Conservation (phyloP, 73 alveolate genomes). For the Paramecium sonneborni region DNA sequence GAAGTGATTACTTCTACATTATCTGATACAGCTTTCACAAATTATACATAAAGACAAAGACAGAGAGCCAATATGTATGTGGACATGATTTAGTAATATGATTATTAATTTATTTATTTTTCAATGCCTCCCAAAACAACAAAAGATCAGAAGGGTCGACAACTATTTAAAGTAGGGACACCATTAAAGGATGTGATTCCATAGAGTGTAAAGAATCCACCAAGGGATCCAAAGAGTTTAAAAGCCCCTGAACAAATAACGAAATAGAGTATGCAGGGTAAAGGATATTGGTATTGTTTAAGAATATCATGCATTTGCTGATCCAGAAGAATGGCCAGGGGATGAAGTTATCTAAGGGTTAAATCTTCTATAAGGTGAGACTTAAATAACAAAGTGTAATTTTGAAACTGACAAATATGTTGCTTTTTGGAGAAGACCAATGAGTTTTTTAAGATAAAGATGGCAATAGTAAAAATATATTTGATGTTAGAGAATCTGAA, state of each 20-base stretch:
- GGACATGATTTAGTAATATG: not conserved
- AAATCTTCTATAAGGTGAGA: constrained; percentile 70
- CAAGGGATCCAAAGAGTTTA: constrained; percentile 73
- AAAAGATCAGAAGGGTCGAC: not conserved
- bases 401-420: constrained; percentile 70
- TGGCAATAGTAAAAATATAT: not conserved
- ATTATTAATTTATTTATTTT: not conserved
- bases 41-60: not conserved
- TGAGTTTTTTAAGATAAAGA: constrained; percentile 71
- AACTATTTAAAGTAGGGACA: constrained; percentile 40
- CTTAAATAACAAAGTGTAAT: constrained; percentile 71
- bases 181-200: constrained; percentile 77
- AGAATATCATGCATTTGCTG: constrained; percentile 71
- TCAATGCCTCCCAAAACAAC: constrained; percentile 67
- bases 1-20: not conserved
- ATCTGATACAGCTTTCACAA: not conserved
- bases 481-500: constrained; percentile 55
- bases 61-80: not conserved
- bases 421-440: constrained; percentile 67
- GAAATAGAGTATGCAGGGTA: constrained; percentile 52
- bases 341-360: constrained; percentile 79
- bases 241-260: constrained; percentile 74
- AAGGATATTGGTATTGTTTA: not conserved
- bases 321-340: constrained; percentile 87
- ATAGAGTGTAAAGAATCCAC: constrained; percentile 72